These are phyloP conservation scores for Ceratocystis destructans DNA, from an alignment of 2,329 filamentous ascomycete genomes.

Conservation along the genomic window DNA sequence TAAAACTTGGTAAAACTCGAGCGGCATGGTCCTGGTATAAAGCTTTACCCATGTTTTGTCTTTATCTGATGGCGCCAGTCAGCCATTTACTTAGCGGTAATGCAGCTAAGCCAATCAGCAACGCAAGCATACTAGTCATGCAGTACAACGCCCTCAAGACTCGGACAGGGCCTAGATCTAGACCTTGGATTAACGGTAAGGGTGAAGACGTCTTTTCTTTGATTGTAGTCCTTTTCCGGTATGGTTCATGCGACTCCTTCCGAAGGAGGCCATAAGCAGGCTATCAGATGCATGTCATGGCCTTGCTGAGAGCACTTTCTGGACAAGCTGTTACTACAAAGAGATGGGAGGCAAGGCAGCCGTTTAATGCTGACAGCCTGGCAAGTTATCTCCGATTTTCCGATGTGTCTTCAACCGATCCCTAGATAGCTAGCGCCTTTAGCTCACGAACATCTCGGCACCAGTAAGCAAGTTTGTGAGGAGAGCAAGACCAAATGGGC, in stretches of 20 bases:
- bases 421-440: background rate
- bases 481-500: too few relatives aligned
- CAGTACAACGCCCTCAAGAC: background rate
- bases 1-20: background rate
- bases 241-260: background rate
- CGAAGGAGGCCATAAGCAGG: conserved; percentile 1
- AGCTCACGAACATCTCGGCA: background rate
- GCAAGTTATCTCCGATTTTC: background rate
- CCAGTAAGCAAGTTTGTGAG: background rate
- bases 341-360: background rate
- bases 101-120: background rate
- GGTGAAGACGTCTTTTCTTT: background rate
- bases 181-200: background rate
- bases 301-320: background rate
- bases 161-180: background rate
- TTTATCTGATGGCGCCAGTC: background rate
- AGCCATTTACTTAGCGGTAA: background rate
- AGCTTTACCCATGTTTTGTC: background rate
- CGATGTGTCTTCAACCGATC: background rate
- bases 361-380: too few relatives aligned
- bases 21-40: background rate
- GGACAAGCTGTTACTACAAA: background rate
- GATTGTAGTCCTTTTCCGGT: background rate
- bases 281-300: background rate
- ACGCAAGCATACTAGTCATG: background rate